A percentile compares a stretch with the other conserved stretches of the same genome.
Conservation (phyloP, 495 filamentous ascomycete species). For the Symbiotaphrina buchneri region DNA sequence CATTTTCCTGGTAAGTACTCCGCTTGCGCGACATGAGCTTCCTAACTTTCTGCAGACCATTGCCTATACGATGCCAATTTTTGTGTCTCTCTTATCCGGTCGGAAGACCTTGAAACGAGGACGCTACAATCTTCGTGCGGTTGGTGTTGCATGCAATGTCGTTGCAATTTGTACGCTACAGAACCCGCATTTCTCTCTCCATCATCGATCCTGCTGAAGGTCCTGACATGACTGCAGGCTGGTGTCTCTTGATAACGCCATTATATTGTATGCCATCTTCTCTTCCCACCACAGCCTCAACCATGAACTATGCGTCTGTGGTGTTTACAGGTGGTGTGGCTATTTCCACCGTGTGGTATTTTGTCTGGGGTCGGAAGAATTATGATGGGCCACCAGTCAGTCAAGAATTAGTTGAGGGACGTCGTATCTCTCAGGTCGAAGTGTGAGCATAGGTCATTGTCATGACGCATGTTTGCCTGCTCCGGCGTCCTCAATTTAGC, state of each 20-base stretch:
- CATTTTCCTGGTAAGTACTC: conserved; percentile 39
- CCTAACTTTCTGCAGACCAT: too few relatives aligned
- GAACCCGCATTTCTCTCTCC: too few relatives aligned
- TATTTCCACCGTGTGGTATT: conserved; percentile 41
- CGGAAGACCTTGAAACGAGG: conserved; percentile 22
- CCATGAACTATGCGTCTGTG: conserved; percentile 37
- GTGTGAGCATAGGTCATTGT: too few relatives aligned
- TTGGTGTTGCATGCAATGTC: conserved; percentile 28
- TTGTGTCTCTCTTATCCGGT: conserved; percentile 29
- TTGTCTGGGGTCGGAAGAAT: conserved; percentile 42
- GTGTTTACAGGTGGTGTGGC: conserved; percentile 37
- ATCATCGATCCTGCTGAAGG: too few relatives aligned
- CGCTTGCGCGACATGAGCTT: too few relatives aligned
- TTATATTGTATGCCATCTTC: conserved; percentile 33
- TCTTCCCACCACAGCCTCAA: conserved; percentile 19
- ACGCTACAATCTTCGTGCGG: conserved; percentile 23
- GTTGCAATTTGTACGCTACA: conserved; percentile 19
- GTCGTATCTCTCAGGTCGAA: too few relatives aligned
- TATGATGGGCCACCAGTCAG: conserved; percentile 49
- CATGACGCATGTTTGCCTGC: too few relatives aligned
- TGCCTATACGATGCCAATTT: conserved; percentile 39
- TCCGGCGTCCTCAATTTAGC: too few relatives aligned
- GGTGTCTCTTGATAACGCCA: conserved; percentile 26
- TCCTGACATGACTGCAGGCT: too few relatives aligned
- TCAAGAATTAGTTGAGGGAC: too few relatives aligned